These are phyloP conservation scores for Rhizopus delemar DNA, from an alignment of 371 early-diverging fungal genomes.

Conservation along the genomic window DNA sequence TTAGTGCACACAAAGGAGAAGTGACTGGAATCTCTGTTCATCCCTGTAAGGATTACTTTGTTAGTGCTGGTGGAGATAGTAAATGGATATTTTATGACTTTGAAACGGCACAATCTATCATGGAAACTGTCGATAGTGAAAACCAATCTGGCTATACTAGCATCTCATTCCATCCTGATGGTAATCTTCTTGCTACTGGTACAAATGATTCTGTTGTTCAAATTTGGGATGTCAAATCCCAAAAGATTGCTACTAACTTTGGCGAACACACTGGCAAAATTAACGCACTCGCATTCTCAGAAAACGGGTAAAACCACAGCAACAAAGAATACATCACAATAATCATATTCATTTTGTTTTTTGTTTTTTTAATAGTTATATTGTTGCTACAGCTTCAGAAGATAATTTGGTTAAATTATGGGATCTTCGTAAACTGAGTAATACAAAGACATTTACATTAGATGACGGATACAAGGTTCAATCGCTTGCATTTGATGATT, in stretches of 20 bases:
- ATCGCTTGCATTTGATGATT: conserved; percentile 75
- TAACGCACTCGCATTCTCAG: conserved; percentile 79
- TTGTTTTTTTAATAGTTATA: conserved; percentile 54
- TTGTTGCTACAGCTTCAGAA: conserved; percentile 76
- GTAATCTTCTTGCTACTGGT: conserved; percentile 84
- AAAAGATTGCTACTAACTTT: conserved; percentile 71
- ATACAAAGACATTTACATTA: conserved; percentile 70
- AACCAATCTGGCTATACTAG: conserved; percentile 55
- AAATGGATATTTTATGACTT: conserved; percentile 83
- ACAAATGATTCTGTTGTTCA: conserved; percentile 71
- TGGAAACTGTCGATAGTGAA: conserved; percentile 48
- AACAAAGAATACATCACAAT: no score
- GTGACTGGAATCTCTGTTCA: conserved; percentile 76
- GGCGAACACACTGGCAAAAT: conserved; percentile 71
- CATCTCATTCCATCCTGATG: conserved; percentile 92
- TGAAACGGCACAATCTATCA: conserved; percentile 63
- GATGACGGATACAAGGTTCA: conserved; percentile 59
- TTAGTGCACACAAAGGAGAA: conserved; percentile 70
- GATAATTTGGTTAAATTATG: conserved; percentile 79
- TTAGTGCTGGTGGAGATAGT: conserved; percentile 71
- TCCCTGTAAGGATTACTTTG: conserved; percentile 78
- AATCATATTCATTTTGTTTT: background rate
- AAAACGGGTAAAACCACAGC: conserved; percentile 74
- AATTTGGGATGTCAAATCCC: conserved; percentile 86
- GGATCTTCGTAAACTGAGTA: conserved; percentile 88